A percentile compares a stretch with the other conserved stretches of the same genome.
phyloP scores from a whole-genome alignment of 208 protist genomes.

The Sergeia podlipaevii region DNA sequence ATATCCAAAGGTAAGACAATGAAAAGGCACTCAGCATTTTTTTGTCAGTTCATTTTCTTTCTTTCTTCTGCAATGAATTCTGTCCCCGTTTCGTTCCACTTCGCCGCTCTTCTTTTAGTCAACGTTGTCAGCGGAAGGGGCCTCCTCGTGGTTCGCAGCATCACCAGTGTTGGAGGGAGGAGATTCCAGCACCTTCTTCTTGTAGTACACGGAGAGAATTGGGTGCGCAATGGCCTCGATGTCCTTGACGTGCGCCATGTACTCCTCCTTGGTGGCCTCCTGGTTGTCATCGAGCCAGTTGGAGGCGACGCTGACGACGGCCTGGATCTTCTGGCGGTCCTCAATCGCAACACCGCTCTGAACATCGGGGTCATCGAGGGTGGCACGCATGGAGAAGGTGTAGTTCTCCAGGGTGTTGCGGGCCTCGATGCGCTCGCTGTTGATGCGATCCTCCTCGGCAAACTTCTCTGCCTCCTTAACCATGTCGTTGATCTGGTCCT shows the following conservation, averaged over 20 bases:
- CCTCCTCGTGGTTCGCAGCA: slow-evolving; percentile 3
- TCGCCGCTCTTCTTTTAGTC: slow-evolving; percentile 41
- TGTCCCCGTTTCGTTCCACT: too few species aligned
- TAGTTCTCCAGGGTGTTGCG: slow-evolving; percentile 93
- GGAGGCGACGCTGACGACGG: slow-evolving; percentile 37
- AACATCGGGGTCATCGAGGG: slow-evolving; percentile 54
- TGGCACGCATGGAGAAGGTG: slow-evolving; percentile 69
- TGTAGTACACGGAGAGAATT: slow-evolving; percentile 96
- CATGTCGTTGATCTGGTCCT: slow-evolving; percentile 96
- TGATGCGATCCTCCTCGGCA: slow-evolving; percentile 88
- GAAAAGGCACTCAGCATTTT: too few species aligned
- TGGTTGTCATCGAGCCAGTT: slow-evolving; percentile 62
- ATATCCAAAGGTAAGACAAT: too few species aligned
- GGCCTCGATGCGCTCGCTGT: slow-evolving; percentile 87
- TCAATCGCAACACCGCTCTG: slow-evolving; percentile 32
- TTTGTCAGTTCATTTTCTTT: too few species aligned
- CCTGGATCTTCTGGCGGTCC: slow-evolving; percentile 45
- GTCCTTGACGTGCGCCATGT: slow-evolving; percentile 88
- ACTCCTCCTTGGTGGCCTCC: slow-evolving; percentile 90
- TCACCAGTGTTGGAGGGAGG: slow-evolving; percentile 15
- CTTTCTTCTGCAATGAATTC: too few species aligned
- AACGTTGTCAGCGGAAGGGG: slow-evolving; percentile 41
- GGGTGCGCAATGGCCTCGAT: slow-evolving; percentile 89
- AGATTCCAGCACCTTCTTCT: slow-evolving; percentile 64
- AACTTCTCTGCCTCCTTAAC: slow-evolving; percentile 93